A percentile compares a stretch with the other conserved stretches of the same genome.
Evolutionary conservation across 495 filamentous ascomycete species (phyloP).

Genomic region (Penicillium silybi): DNA sequence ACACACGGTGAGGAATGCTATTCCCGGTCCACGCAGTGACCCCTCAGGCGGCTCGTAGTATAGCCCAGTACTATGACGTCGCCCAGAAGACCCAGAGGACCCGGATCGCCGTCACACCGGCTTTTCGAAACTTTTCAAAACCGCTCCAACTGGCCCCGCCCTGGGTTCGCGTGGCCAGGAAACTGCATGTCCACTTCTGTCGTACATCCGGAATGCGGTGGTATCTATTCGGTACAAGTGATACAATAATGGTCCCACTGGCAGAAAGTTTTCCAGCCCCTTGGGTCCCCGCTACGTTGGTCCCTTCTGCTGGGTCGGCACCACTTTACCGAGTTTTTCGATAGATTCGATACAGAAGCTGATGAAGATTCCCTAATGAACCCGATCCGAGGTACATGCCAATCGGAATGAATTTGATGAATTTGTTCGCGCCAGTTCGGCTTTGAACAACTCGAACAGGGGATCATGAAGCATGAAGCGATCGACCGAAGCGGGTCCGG

Average conservation of each 20-base stretch:
- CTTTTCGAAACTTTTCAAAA: constrained; percentile 19
- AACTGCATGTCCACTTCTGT: constrained; percentile 19
- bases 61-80: constrained; percentile 28
- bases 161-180: constrained; percentile 21
- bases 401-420: neutral
- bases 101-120: constrained; percentile 20
- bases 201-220: constrained; percentile 11
- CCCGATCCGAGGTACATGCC: neutral
- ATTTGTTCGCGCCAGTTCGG: neutral
- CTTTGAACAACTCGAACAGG: neutral
- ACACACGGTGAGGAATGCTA: neutral
- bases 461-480: constrained; percentile 5
- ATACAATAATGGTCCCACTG: constrained; percentile 21
- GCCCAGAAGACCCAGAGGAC: neutral
- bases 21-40: neutral
- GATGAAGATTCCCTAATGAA: neutral
- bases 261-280: constrained; percentile 21
- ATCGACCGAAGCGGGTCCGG: constrained; percentile 20
- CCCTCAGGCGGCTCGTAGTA: constrained; percentile 10
- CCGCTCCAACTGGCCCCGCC: no score
- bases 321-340: constrained; percentile 23
- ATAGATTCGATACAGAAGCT: constrained; percentile 8
- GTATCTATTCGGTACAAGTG: constrained; percentile 13
- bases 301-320: constrained; percentile 24
- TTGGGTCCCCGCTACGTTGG: constrained; percentile 25